Evolutionary conservation across 2,329 filamentous ascomycete species (phyloP).

Genomic region (Sporothrix curviconia): DNA sequence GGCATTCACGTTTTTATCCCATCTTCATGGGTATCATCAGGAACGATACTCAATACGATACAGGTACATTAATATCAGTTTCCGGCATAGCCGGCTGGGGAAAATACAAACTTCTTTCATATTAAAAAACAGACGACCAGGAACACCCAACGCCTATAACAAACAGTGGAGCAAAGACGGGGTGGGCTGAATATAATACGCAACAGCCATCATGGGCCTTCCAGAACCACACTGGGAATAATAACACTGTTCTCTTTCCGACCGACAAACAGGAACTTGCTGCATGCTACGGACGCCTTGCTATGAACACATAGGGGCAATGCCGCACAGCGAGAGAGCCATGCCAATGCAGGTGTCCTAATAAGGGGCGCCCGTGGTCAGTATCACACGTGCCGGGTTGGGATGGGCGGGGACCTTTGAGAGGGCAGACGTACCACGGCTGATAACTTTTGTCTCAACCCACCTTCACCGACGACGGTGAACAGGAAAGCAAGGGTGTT

Average conservation of each 20-base stretch:
- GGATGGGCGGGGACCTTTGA: neutral
- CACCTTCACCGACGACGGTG: constrained; percentile 89
- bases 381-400: no score
- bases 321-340: constrained; percentile 69
- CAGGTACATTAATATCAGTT: neutral
- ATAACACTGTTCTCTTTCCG: no score
- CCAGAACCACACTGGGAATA: neutral
- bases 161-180: no score
- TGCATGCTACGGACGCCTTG: constrained; percentile 33
- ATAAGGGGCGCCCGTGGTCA: neutral
- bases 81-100: neutral
- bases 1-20: no score
- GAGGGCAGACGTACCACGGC: constrained; percentile 51
- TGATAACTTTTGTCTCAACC: constrained; percentile 86
- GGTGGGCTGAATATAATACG: no score
- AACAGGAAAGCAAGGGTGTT: constrained; percentile 95
- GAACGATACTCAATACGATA: neutral
- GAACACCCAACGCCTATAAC: no score
- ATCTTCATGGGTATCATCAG: neutral
- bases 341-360: constrained; percentile 79
- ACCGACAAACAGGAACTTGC: no score
- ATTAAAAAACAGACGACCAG: no score
- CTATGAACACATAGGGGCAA: constrained; percentile 76
- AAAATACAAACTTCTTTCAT: no score
- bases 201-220: no score